Percentiles rank a stretch among this genome's conserved stretches.
Evolutionary conservation across 164 flowering plant species (phyloP).

Genomic region (Aristolochia contorta): DNA sequence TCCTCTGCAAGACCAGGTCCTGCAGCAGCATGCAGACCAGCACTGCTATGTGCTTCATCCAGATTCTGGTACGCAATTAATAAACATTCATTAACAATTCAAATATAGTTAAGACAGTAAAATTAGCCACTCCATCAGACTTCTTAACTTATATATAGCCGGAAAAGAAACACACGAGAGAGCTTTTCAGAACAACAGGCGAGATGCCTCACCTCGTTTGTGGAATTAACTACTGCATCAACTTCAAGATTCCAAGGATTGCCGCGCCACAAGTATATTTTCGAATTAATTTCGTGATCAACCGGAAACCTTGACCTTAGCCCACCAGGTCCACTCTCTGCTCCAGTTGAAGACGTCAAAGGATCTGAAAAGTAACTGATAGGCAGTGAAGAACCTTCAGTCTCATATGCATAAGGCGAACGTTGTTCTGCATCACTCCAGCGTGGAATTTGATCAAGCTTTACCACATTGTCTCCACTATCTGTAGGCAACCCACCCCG

Average conservation of each 20-base stretch:
- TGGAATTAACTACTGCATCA: conserved; percentile 97
- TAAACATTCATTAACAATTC: not conserved
- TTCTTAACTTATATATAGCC: not conserved
- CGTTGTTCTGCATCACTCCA: conserved; percentile 84
- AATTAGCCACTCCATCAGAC: no score
- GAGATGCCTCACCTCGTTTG: conserved; percentile 69
- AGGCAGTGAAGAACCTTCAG: conserved; percentile 46
- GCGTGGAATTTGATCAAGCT: conserved; percentile 82
- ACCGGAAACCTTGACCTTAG: conserved; percentile 72
- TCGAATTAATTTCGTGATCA: conserved; percentile 79
- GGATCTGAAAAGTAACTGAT: conserved; percentile 65
- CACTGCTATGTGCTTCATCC: conserved; percentile 96
- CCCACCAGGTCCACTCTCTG: conserved; percentile 45
- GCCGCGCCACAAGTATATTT: conserved; percentile 94
- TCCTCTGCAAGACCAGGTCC: conserved; percentile 98
- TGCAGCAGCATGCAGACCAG: conserved; percentile 96
- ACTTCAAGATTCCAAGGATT: conserved; percentile 98
- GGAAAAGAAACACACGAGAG: not conserved
- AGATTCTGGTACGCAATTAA: conserved; percentile 37
- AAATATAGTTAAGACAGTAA: no score
- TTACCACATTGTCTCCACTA: conserved; percentile 58
- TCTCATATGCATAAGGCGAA: conserved; percentile 34
- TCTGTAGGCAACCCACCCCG: conserved; percentile 63
- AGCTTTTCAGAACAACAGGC: not conserved
- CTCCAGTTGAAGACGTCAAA: conserved; percentile 39